phyloP scores from a whole-genome alignment of 441 rosid genomes.

The Euphorbia schlechtendalii region DNA sequence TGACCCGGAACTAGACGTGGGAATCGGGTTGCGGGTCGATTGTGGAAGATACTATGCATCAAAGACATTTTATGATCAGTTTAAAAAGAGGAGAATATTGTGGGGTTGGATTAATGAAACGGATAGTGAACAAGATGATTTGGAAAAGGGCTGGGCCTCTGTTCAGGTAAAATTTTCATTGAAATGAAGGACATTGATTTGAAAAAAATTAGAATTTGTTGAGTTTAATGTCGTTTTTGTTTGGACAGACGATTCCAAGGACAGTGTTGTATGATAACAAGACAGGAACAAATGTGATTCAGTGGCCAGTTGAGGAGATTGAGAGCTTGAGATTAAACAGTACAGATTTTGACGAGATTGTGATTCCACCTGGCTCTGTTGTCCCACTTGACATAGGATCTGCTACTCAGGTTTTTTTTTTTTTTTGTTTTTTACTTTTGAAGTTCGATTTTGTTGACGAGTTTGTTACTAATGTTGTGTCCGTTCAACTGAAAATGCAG shows the following conservation, averaged over 20 bases:
- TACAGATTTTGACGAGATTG: slow-evolving; percentile 36
- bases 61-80: slow-evolving; percentile 63
- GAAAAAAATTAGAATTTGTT: no score
- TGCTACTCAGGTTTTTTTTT: slow-evolving; percentile 52
- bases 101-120: slow-evolving; percentile 89
- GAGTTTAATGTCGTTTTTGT: no score
- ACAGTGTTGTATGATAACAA: slow-evolving; percentile 54
- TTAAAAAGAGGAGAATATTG: slow-evolving; percentile 47
- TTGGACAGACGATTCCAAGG: slow-evolving; percentile 51
- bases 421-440: not conserved
- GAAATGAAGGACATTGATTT: no score
- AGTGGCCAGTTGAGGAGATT: slow-evolving; percentile 86
- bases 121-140: slow-evolving; percentile 52
- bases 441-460: no score
- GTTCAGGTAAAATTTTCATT: slow-evolving; percentile 33
- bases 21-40: slow-evolving; percentile 57
- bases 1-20: slow-evolving; percentile 55
- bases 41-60: slow-evolving; percentile 80
- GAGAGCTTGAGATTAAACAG: slow-evolving; percentile 59
- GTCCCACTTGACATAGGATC: slow-evolving; percentile 52
- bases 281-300: slow-evolving; percentile 67
- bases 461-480: no score
- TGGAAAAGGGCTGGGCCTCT: slow-evolving; percentile 79
- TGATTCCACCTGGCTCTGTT: slow-evolving; percentile 49
- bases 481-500: not conserved